These are phyloP conservation scores for Pestalotiopsis sp. DNA, from an alignment of 2,329 filamentous ascomycete species.

Conservation along the genomic window DNA sequence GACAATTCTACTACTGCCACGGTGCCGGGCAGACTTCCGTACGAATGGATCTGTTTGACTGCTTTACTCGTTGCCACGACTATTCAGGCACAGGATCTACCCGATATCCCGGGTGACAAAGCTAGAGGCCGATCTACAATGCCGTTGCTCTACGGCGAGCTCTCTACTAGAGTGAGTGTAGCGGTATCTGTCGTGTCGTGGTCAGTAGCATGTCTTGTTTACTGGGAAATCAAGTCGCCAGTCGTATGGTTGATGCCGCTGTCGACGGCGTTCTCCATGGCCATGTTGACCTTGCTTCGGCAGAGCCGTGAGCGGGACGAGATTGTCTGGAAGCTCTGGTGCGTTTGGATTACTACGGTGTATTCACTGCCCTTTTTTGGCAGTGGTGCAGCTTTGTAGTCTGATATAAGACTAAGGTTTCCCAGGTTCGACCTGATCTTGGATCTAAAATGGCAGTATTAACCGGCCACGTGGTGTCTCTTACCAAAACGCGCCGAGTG, in stretches of 20 bases:
- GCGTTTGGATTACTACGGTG: neutral
- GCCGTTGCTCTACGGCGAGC: slow-evolving; percentile 29
- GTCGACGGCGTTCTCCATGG: neutral
- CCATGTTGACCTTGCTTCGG: neutral
- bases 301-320: neutral
- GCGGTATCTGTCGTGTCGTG: neutral
- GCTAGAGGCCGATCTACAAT: slow-evolving; percentile 28
- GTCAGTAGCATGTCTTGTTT: neutral
- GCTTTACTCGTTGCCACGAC: neutral
- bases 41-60: neutral
- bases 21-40: neutral
- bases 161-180: neutral
- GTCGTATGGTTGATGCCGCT: neutral
- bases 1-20: neutral
- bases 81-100: slow-evolving; percentile 30
- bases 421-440: no score
- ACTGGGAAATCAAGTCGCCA: neutral
- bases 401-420: no score
- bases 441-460: no score
- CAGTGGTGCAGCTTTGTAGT: no score
- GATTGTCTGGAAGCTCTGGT: neutral
- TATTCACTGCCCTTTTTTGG: neutral
- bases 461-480: no score
- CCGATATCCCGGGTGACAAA: slow-evolving; percentile 26
- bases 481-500: no score